Evolutionary conservation across 179 eudicot genomes (phyloP).

Genomic region (Actinidia arguta): DNA sequence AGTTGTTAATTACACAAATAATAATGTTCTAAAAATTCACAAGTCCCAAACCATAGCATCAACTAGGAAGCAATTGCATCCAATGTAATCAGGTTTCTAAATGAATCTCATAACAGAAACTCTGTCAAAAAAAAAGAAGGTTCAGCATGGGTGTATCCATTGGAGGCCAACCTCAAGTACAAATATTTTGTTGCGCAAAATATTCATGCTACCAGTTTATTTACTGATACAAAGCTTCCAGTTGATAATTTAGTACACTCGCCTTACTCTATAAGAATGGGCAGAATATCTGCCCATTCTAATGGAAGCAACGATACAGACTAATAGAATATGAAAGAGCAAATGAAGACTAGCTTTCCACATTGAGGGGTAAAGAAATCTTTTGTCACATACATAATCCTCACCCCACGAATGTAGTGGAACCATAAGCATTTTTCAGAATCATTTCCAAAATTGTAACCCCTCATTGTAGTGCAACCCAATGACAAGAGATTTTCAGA

Average conservation of each 20-base stretch:
- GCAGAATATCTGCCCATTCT: too few species aligned
- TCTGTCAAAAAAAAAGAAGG: too few species aligned
- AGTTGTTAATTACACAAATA: background rate
- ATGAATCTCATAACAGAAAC: too few species aligned
- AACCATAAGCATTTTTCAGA: background rate
- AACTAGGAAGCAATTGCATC: background rate
- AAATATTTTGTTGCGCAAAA: too few species aligned
- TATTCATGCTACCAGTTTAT: background rate
- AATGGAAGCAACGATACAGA: too few species aligned
- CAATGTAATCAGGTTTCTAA: background rate
- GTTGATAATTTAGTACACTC: background rate
- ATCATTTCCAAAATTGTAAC: background rate
- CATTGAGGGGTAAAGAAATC: too few species aligned
- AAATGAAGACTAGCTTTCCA: too few species aligned
- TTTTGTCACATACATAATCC: background rate
- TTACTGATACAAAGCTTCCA: background rate
- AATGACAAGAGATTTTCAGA: background rate
- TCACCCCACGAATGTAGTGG: background rate
- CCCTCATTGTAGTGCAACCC: background rate
- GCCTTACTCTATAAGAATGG: too few species aligned
- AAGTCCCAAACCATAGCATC: background rate
- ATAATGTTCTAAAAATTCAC: background rate
- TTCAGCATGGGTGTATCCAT: too few species aligned
- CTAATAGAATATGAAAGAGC: too few species aligned
- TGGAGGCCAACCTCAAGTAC: too few species aligned